A percentile compares a stretch with the other conserved stretches of the same genome.
phyloP scores from a whole-genome alignment of 352 stramenopile genomes.

The Pythium sp. region DNA sequence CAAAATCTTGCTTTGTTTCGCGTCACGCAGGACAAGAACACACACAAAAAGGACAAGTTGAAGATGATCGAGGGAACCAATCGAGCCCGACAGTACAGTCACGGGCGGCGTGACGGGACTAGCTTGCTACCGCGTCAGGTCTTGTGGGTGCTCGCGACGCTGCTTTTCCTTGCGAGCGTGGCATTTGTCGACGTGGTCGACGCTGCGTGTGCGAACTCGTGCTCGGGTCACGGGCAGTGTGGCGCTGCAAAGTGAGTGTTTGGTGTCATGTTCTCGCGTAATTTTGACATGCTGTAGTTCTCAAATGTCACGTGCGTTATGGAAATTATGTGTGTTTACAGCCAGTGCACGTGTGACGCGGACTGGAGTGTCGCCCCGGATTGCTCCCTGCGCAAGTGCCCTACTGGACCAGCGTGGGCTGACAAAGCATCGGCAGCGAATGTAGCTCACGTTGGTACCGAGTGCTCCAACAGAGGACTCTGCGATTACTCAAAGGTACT shows the following conservation, averaged over 20 bases:
- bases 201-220: constrained; percentile 56
- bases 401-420: constrained; percentile 65
- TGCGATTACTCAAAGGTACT: constrained; percentile 56
- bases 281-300: not conserved
- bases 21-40: not conserved
- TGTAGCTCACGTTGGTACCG: constrained; percentile 40
- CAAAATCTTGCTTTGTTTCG: not conserved
- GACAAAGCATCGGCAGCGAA: constrained; percentile 73
- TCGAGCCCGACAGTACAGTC: not conserved
- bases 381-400: constrained; percentile 69
- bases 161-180: constrained; percentile 12
- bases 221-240: constrained; percentile 56
- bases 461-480: constrained; percentile 66
- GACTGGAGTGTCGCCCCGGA: constrained; percentile 64
- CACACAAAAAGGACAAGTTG: not conserved
- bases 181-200: constrained; percentile 12
- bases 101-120: not conserved
- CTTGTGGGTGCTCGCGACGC: not conserved
- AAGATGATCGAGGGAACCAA: not conserved
- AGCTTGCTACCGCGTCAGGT: not conserved
- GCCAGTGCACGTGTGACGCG: constrained; percentile 66
- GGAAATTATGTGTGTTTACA: constrained; percentile 14
- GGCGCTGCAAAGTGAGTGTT: constrained; percentile 39
- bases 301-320: not conserved
- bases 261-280: not conserved